Evolutionary conservation across 2,329 filamentous ascomycete genomes (phyloP).

Genomic region (Exophiala xenobiotica): DNA sequence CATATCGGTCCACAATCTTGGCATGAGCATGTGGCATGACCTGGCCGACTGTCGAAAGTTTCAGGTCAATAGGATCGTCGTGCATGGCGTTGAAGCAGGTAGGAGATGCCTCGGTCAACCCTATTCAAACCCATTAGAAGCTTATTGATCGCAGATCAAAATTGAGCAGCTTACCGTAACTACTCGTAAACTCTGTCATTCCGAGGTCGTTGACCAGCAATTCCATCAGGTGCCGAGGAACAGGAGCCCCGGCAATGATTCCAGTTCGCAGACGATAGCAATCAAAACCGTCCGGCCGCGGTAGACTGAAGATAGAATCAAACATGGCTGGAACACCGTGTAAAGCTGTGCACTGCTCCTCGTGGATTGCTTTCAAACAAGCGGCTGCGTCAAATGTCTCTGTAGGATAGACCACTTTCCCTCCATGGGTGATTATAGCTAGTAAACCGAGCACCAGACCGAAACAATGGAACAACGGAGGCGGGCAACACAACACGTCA

Average conservation of each 20-base stretch:
- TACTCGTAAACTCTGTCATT: constrained; percentile 71
- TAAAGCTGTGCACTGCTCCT: constrained; percentile 69
- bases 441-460: constrained; percentile 75
- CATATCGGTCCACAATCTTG: constrained; percentile 72
- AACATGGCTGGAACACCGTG: constrained; percentile 87
- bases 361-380: constrained; percentile 64
- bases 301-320: constrained; percentile 58
- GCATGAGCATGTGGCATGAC: constrained; percentile 73
- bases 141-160: not conserved
- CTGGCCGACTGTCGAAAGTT: constrained; percentile 71
- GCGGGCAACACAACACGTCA: constrained; percentile 76
- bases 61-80: constrained; percentile 65
- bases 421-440: constrained; percentile 70
- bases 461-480: constrained; percentile 84
- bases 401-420: constrained; percentile 72
- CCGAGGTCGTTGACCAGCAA: constrained; percentile 68
- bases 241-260: constrained; percentile 75
- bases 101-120: constrained; percentile 74
- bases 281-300: constrained; percentile 50
- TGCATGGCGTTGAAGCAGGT: constrained; percentile 80
- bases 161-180: constrained; percentile 46
- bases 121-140: constrained; percentile 29
- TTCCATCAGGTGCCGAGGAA: constrained; percentile 73
- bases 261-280: constrained; percentile 65
- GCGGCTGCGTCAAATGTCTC: constrained; percentile 70